Conservation (phyloP, 1,284 basidiomycete species). For the Ceratobasidium sp. region DNA sequence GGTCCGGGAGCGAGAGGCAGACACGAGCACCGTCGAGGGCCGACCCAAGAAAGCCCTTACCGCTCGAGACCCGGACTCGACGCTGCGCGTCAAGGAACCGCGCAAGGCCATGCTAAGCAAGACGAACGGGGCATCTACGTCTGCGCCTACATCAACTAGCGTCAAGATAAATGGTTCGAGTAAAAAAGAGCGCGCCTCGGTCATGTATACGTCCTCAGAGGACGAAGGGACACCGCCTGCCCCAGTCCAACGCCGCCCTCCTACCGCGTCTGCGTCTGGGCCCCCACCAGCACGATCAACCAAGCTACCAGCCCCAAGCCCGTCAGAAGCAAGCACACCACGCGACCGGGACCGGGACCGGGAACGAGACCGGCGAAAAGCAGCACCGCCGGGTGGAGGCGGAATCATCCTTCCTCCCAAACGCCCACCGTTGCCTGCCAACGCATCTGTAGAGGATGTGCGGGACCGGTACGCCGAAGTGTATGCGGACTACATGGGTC, state of each 20-base stretch:
- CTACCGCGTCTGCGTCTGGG: background rate
- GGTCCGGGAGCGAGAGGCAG: slow-evolving; percentile 28
- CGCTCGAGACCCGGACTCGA: slow-evolving; percentile 8
- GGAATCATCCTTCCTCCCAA: slow-evolving; percentile 22
- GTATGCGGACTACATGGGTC: slow-evolving; percentile 21
- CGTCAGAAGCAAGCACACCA: slow-evolving; percentile 20
- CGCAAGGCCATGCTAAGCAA: slow-evolving; percentile 4
- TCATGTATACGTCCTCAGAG: slow-evolving; percentile 33
- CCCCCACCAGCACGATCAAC: background rate
- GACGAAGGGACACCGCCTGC: slow-evolving; percentile 28
- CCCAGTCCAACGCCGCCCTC: slow-evolving; percentile 2
- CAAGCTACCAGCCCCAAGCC: slow-evolving; percentile 16
- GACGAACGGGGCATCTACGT: slow-evolving; percentile 18
- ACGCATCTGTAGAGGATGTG: slow-evolving; percentile 20
- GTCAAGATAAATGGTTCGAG: slow-evolving; percentile 23
- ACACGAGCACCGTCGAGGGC: slow-evolving; percentile 19
- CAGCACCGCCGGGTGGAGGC: background rate
- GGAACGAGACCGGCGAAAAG: slow-evolving; percentile 34
- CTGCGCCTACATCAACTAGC: background rate
- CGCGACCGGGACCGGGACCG: slow-evolving; percentile 14
- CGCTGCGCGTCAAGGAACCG: slow-evolving; percentile 7
- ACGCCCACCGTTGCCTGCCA: slow-evolving; percentile 19
- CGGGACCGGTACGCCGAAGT: slow-evolving; percentile 33
- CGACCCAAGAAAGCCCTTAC: slow-evolving; percentile 27
- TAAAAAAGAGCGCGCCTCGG: slow-evolving; percentile 35